A percentile compares a stretch with the other conserved stretches of the same genome.
Conservation (phyloP, 768 basidiomycete genomes). For the Lactarius hengduanensis region DNA sequence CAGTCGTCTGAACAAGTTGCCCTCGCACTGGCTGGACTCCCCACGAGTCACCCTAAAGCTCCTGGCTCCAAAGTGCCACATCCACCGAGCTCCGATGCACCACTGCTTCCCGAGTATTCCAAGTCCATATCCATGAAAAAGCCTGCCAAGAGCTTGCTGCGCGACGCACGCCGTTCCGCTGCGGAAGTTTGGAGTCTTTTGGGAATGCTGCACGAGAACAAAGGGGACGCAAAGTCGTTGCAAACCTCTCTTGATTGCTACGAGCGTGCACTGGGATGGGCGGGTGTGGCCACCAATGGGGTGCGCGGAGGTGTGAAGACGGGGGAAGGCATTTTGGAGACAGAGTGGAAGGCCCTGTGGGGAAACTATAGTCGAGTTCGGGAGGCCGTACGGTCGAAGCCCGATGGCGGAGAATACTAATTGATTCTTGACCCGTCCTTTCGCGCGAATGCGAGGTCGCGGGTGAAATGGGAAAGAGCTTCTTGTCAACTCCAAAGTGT, state of each 20-base stretch:
- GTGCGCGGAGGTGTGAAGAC: slow-evolving; percentile 42
- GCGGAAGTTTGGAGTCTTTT: slow-evolving; percentile 75
- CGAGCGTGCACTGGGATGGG: slow-evolving; percentile 68
- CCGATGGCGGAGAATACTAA: slow-evolving; percentile 5
- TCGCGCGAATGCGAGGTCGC: neutral
- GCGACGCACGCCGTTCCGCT: slow-evolving; percentile 67
- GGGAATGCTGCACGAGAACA: slow-evolving; percentile 59
- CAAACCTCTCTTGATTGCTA: slow-evolving; percentile 60
- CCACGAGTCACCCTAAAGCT: slow-evolving; percentile 38
- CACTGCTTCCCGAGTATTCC: slow-evolving; percentile 45
- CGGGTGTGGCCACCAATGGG: slow-evolving; percentile 45
- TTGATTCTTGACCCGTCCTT: neutral
- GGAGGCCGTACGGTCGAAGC: slow-evolving; percentile 9
- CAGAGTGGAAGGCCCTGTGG: slow-evolving; percentile 61
- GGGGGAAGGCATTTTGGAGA: slow-evolving; percentile 52
- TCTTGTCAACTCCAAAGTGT: neutral
- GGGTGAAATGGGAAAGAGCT: neutral
- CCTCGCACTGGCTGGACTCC: slow-evolving; percentile 47
- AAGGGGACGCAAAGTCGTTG: slow-evolving; percentile 32
- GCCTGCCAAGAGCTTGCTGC: slow-evolving; percentile 57
- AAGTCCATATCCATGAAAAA: slow-evolving; percentile 51
- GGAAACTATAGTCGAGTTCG: slow-evolving; percentile 54
- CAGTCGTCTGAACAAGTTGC: slow-evolving; percentile 67
- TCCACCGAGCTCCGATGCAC: slow-evolving; percentile 40
- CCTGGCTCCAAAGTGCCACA: slow-evolving; percentile 39